Conservation (phyloP, 176 grass and related monocot species). For the Otatea glauca region DNA sequence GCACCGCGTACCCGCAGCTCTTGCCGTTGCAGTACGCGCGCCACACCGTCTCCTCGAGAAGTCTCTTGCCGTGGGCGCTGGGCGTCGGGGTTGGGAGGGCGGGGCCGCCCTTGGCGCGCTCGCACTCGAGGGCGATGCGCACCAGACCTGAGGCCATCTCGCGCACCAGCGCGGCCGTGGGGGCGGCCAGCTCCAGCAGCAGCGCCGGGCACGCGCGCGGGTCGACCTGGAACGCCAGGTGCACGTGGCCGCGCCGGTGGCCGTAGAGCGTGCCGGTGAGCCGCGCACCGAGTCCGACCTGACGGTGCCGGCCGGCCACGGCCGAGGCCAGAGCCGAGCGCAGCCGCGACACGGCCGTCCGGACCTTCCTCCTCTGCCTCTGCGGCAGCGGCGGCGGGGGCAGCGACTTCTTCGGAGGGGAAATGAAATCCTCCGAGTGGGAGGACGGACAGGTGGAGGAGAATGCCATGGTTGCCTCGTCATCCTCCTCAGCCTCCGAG, state of each 20-base stretch:
- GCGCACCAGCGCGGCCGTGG: constrained; percentile 69
- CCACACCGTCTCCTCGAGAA: constrained; percentile 83
- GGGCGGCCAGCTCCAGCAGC: constrained; percentile 74
- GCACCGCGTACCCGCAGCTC: constrained; percentile 81
- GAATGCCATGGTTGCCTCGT: constrained; percentile 62
- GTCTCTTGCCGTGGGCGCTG: constrained; percentile 28
- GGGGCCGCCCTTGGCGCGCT: constrained; percentile 48
- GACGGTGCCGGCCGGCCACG: constrained; percentile 55
- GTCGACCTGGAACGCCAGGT: constrained; percentile 77
- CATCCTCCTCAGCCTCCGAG: constrained; percentile 66
- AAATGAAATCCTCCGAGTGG: constrained; percentile 55
- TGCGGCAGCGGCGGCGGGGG: not conserved
- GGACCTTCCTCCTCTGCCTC: constrained; percentile 32
- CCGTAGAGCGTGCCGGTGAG: constrained; percentile 84
- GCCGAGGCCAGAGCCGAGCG: constrained; percentile 60
- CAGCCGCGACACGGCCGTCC: constrained; percentile 56
- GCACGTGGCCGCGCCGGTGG: constrained; percentile 73
- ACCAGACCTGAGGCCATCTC: constrained; percentile 93
- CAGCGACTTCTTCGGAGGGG: constrained; percentile 30
- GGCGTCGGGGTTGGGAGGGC: not conserved
- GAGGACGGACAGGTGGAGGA: constrained; percentile 60
- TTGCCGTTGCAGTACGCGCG: constrained; percentile 87
- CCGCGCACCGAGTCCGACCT: constrained; percentile 64
- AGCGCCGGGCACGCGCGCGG: constrained; percentile 70
- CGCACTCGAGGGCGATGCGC: constrained; percentile 84